These are phyloP conservation scores for Trifolium dubium DNA, from an alignment of 306 rosid genomes.

Conservation along the genomic window DNA sequence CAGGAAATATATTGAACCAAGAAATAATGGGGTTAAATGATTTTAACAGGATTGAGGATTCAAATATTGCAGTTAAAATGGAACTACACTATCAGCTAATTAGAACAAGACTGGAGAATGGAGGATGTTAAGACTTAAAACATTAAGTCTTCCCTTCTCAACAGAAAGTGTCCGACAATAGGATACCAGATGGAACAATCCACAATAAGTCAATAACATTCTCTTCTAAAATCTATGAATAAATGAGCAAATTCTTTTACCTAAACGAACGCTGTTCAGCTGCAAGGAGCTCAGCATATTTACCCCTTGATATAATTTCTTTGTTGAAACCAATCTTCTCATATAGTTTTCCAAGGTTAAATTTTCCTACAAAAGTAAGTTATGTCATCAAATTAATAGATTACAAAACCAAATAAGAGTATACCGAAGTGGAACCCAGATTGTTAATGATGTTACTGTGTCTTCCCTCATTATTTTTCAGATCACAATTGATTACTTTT, in stretches of 20 bases:
- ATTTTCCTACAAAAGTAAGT: conserved; percentile 60
- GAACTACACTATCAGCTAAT: conserved; percentile 10
- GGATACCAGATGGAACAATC: conserved; percentile 32
- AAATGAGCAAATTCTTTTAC: conserved; percentile 46
- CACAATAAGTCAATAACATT: not conserved
- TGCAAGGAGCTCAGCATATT: conserved; percentile 85
- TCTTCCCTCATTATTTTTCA: conserved; percentile 24
- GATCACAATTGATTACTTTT: conserved; percentile 22
- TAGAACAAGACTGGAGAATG: conserved; percentile 9
- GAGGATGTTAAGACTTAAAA: not conserved
- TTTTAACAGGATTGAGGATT: conserved; percentile 11
- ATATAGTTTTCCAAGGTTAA: conserved; percentile 84
- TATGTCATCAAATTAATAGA: conserved; percentile 35
- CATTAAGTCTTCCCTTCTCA: conserved; percentile 12
- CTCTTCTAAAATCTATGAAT: conserved; percentile 30
- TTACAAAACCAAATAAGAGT: conserved; percentile 27
- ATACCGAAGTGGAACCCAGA: conserved; percentile 5
- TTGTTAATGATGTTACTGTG: conserved; percentile 25
- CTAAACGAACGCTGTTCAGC: conserved; percentile 92
- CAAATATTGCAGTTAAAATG: conserved; percentile 14
- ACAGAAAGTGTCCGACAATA: conserved; percentile 23
- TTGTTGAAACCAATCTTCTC: conserved; percentile 97
- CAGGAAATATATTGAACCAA: not conserved
- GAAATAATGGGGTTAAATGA: not conserved
- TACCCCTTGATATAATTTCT: conserved; percentile 91